phyloP scores from a whole-genome alignment of 2,329 filamentous ascomycete genomes.

The Aspergillus arachidicola region DNA sequence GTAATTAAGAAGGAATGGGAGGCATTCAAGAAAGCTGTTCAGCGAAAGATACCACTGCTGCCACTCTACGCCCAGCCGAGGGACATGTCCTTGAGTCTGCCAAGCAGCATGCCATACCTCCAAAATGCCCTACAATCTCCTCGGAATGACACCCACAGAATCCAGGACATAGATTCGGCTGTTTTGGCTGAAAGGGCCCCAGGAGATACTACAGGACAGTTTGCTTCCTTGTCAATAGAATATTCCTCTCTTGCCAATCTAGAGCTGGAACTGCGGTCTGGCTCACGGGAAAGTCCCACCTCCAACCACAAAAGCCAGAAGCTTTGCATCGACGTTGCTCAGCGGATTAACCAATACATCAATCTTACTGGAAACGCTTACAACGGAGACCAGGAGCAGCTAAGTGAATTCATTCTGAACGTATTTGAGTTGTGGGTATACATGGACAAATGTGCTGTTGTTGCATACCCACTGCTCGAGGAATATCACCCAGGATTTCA shows the following conservation, averaged over 20 bases:
- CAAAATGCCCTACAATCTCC: constrained; percentile 12
- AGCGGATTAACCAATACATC: constrained; percentile 41
- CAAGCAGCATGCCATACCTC: constrained; percentile 45
- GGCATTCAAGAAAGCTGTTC: constrained; percentile 39
- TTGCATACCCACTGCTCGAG: constrained; percentile 50
- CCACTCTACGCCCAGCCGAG: background rate
- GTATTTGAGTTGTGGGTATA: constrained; percentile 61
- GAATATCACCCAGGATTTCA: constrained; percentile 57
- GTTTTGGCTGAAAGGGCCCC: background rate
- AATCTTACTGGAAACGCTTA: constrained; percentile 41
- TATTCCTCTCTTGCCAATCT: constrained; percentile 18
- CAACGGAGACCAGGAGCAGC: constrained; percentile 50
- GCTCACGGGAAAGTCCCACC: background rate
- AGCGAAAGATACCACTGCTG: constrained; percentile 22
- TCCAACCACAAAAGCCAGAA: constrained; percentile 1
- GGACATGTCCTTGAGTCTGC: constrained; percentile 42
- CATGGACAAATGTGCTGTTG: constrained; percentile 54
- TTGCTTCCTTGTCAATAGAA: constrained; percentile 7
- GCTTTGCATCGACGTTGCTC: constrained; percentile 35
- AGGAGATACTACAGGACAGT: constrained; percentile 14
- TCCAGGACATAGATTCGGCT: background rate
- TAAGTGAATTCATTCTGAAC: constrained; percentile 56
- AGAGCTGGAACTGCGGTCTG: constrained; percentile 11
- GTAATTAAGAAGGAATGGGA: constrained; percentile 42
- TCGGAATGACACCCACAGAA: background rate